phyloP scores from a whole-genome alignment of 345 rosid genomes.

The Atalantia buxifolia region DNA sequence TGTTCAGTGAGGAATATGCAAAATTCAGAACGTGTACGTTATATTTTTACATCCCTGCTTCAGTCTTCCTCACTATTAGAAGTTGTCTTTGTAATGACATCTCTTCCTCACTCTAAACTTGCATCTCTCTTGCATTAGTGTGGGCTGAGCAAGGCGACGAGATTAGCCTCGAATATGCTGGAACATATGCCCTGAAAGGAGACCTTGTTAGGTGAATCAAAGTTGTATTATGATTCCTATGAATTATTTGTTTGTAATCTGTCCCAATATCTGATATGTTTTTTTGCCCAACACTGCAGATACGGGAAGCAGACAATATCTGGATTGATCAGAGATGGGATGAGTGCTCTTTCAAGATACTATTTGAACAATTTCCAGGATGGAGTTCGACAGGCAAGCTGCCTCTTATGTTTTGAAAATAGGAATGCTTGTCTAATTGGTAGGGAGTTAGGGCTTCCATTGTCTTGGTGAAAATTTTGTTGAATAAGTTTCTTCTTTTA shows the following conservation, averaged over 20 bases:
- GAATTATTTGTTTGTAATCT: background rate
- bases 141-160: slow-evolving; percentile 99
- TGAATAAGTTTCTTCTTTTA: background rate
- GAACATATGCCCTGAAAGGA: slow-evolving; percentile 93
- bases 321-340: slow-evolving; percentile 82
- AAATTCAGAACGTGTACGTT: slow-evolving; percentile 74
- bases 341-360: slow-evolving; percentile 91
- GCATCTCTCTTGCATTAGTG: slow-evolving; percentile 38
- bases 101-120: background rate
- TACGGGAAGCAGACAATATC: slow-evolving; percentile 83
- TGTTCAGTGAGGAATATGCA: slow-evolving; percentile 55
- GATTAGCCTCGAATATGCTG: slow-evolving; percentile 90
- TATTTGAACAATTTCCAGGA: slow-evolving; percentile 93
- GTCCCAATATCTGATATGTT: slow-evolving; percentile 5
- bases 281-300: slow-evolving; percentile 33
- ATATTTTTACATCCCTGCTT: slow-evolving; percentile 1
- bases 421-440: background rate
- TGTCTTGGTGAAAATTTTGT: background rate
- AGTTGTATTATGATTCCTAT: background rate
- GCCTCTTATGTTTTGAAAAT: slow-evolving; percentile 1
- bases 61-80: slow-evolving; percentile 4
- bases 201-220: slow-evolving; percentile 79
- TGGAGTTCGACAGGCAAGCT: slow-evolving; percentile 92
- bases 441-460: background rate
- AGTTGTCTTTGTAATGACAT: background rate